Evolutionary conservation across 2,329 filamentous ascomycete genomes (phyloP), one percentile per base, ranked within the genome.

Genomic region (Exophiala dermatitidis): DNA sequence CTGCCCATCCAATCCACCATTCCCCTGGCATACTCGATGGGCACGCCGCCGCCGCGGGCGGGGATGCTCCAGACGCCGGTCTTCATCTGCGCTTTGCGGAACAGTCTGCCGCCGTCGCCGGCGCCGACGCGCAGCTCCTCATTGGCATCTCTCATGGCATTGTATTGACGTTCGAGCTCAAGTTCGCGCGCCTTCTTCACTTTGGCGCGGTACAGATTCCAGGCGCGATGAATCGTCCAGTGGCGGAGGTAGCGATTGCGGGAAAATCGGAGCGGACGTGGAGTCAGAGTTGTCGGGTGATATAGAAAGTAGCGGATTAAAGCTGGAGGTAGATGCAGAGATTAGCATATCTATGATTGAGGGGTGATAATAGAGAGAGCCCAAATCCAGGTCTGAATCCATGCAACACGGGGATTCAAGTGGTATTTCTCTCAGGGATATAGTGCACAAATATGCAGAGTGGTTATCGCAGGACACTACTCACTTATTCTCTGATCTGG

Each of bases 191-290:
- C 72, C 60, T 79, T 75, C 46, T 83, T 83, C 64, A 83, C 78
- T 67, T 86, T 80, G 62, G 84, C 79, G 64, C 84, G 83, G 72
- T 85, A 86, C 31, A 97, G 77, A 65, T 88, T 79, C 89, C 90
- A 97, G 26, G 91, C 91, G 64, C 93, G 90, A 77, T 97, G 90
- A 71, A 98, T 97, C 48, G 93, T 97, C 93, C 93, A 98, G 77
- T 98, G 93, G 44, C 93, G 88, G 60, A 98, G 83, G 71, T 83
- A 81, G 52, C 93, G 84, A 71, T 86, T 86, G 63, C 91, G 89
- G 38, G 83, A 89, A 80, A 97, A 90, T 64, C 89, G 86, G 60
- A 98, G 81, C 0, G 93, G 90, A 8, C 84, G 81, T 0, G 84
- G 84, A 4, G 55, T 60, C 4, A 63, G 59, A 4, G 81, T 86